A percentile compares a stretch with the other conserved stretches of the same genome.
Evolutionary conservation across 345 rosid species (phyloP).

Genomic region (Aquilaria yunnanensis): DNA sequence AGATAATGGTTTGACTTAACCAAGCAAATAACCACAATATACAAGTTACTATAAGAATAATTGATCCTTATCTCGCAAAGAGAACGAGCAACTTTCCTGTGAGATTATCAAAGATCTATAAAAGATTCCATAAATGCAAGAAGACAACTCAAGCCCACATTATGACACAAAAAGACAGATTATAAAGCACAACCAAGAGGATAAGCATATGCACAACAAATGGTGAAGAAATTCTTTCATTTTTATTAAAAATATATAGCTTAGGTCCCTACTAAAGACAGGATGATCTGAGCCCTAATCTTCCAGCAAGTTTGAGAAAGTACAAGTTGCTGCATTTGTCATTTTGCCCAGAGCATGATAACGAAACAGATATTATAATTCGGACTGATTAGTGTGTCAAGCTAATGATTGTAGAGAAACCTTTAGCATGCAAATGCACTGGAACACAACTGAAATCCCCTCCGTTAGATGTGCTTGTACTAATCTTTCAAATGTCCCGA

Average conservation of each 20-base stretch:
- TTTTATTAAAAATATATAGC: not conserved
- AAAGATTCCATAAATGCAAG: conserved; percentile 26
- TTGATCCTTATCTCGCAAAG: conserved; percentile 14
- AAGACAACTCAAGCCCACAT: conserved; percentile 27
- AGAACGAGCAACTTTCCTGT: conserved; percentile 21
- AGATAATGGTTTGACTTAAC: conserved; percentile 10
- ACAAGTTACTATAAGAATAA: conserved; percentile 10
- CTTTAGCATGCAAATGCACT: too few species aligned
- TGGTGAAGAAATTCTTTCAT: not conserved
- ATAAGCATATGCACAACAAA: conserved; percentile 16
- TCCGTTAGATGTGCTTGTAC: too few species aligned
- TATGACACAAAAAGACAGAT: conserved; percentile 24
- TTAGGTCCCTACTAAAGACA: not conserved
- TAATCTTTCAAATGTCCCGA: too few species aligned
- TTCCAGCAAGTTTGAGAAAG: too few species aligned
- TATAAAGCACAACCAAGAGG: conserved; percentile 18
- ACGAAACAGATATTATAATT: too few species aligned
- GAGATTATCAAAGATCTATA: conserved; percentile 13
- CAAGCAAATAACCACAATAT: conserved; percentile 13
- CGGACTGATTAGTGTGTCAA: too few species aligned
- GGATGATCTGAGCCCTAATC: too few species aligned
- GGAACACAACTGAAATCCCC: too few species aligned
- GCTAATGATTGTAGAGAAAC: too few species aligned
- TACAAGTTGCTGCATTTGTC: too few species aligned
- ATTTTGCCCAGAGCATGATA: too few species aligned